Evolutionary conservation across 352 stramenopile genomes (phyloP), one percentile per base, ranked within the genome.

Genomic region (Globisporangium mamillatum): DNA sequence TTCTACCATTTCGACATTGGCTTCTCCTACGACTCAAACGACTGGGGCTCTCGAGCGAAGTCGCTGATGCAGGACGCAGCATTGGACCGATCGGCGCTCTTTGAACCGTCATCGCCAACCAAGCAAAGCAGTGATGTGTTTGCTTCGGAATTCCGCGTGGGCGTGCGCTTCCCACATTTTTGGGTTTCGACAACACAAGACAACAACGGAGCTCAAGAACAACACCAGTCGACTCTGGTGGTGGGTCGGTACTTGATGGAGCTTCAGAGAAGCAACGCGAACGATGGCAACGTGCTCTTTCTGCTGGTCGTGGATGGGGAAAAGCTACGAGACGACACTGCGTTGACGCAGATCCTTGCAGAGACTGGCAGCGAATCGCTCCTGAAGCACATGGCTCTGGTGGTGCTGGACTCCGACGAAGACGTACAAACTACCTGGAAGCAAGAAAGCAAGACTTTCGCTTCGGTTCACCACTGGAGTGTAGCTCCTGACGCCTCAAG

Each of bases 1-100:
- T 95, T 95, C 69, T 94, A 93, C 74, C 76, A 94, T 60, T 94
- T 93, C 56, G 88, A 95, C 69, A 87, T 94, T 67, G 88, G 88
- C 1, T 93, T 89, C 64, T 91, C 85, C 27, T 95, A 94, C 70
- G 69, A 84, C 46, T 65, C 72, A n/a, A 65, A 32, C 4, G n/a
- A 62, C 20, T 93, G 88, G 82, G 63, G 58, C 3, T 12, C 62
- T 12, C 73, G 73, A 4, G 83, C 84, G 1, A 84, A 84, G 38
- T 66, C 77, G 64, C 77, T 92, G 27, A 89, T 93, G 83, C 62
- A 83, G 63, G 87, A 92, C 63, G 36, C 71, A 12, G 73, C 78
- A 4, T 65, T 93, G 18, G 74, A 91, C 50, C 63, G 72, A 18
- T 89, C 84, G 20, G 82, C 76, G 52, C 58, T 75, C 25, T 91